phyloP scores from a whole-genome alignment of 192 early-diverging fungal genomes.

The Coemansia aciculifera region DNA sequence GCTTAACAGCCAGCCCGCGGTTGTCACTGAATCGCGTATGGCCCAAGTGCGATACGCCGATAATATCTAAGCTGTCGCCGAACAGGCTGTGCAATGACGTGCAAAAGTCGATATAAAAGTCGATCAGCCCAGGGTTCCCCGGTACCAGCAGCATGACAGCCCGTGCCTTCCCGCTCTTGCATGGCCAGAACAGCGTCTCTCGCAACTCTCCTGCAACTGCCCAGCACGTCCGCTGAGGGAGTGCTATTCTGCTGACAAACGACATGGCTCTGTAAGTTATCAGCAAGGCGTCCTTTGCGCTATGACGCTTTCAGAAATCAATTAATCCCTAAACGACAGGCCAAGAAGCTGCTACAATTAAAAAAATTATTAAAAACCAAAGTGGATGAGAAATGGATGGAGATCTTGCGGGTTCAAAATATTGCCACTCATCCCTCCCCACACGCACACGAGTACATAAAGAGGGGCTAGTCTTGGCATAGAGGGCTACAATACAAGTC shows the following conservation, averaged over 20 bases:
- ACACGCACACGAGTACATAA: background rate
- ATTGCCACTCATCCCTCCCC: background rate
- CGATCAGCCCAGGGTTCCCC: slow-evolving; percentile 79
- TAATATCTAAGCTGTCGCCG: slow-evolving; percentile 59
- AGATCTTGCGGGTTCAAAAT: background rate
- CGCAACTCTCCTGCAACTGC: slow-evolving; percentile 31
- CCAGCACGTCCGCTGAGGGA: slow-evolving; percentile 45
- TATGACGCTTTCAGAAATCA: background rate
- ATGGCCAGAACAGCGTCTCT: slow-evolving; percentile 52
- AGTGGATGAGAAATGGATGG: background rate
- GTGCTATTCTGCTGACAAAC: slow-evolving; percentile 27
- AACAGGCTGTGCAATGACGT: slow-evolving; percentile 56
- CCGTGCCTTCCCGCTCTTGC: slow-evolving; percentile 4
- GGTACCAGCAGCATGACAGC: slow-evolving; percentile 60
- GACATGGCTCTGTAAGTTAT: slow-evolving; percentile 17
- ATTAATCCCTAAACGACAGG: background rate
- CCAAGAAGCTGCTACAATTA: background rate
- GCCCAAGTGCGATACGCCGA: slow-evolving; percentile 57
- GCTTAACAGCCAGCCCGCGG: slow-evolving; percentile 24
- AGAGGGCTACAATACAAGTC: background rate
- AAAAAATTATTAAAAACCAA: background rate
- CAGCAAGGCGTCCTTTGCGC: background rate
- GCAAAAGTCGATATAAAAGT: slow-evolving; percentile 81
- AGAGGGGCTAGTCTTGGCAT: background rate
- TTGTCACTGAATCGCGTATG: slow-evolving; percentile 46